Percentiles rank a stretch among this genome's conserved stretches.
Evolutionary conservation across 495 filamentous ascomycete species (phyloP).

Genomic region (Saxispiralis lemnorum): DNA sequence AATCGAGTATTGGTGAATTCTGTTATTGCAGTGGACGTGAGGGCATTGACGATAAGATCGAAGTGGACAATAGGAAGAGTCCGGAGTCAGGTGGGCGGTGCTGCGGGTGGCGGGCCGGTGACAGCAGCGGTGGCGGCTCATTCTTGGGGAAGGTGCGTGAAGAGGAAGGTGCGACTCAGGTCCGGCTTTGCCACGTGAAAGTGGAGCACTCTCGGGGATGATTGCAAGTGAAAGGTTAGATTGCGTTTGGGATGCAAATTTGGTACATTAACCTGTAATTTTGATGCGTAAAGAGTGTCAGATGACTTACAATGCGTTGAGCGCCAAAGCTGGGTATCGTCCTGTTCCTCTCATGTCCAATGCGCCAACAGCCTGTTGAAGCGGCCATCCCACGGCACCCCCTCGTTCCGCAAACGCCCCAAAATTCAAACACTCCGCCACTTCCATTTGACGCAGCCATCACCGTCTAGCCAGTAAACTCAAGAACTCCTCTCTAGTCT

Average conservation of each 20-base stretch:
- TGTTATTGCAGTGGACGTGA: slow-evolving; percentile 1
- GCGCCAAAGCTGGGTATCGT: slow-evolving; percentile 12
- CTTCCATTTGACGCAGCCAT: neutral
- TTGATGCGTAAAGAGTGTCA: neutral
- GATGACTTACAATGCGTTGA: slow-evolving; percentile 9
- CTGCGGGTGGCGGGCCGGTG: too few relatives aligned
- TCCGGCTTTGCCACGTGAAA: too few relatives aligned
- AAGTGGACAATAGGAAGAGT: slow-evolving; percentile 3
- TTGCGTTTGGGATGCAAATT: too few relatives aligned
- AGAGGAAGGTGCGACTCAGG: too few relatives aligned
- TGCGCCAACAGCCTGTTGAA: slow-evolving; percentile 13
- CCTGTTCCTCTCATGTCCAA: neutral
- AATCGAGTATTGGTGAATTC: neutral
- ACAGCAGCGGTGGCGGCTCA: too few relatives aligned
- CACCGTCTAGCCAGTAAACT: slow-evolving; percentile 48
- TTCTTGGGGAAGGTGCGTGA: too few relatives aligned
- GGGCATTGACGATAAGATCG: neutral
- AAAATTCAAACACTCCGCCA: too few relatives aligned
- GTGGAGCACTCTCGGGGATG: too few relatives aligned
- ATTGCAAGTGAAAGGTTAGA: too few relatives aligned
- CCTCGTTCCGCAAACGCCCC: too few relatives aligned
- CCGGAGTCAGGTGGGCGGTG: too few relatives aligned
- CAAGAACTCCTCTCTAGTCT: slow-evolving; percentile 87
- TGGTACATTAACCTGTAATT: too few relatives aligned
- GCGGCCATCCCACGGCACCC: slow-evolving; percentile 3